Conservation (phyloP, 306 rosid species). For the Acacia crassicarpa region DNA sequence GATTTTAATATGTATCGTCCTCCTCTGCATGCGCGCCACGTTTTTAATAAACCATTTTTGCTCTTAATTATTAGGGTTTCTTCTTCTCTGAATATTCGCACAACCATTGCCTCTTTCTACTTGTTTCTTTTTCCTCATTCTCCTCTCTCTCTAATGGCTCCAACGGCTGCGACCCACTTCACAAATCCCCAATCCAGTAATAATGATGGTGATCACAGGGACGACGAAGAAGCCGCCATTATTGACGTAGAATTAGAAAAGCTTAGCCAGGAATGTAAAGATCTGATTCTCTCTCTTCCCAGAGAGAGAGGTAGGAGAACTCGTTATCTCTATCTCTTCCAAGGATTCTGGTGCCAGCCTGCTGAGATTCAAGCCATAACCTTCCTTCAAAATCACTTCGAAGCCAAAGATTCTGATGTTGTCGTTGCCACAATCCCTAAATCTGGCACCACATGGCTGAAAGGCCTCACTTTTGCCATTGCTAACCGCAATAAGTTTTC, state of each 20-base stretch:
- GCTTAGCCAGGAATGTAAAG: constrained; percentile 30
- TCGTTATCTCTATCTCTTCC: constrained; percentile 33
- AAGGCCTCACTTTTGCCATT: constrained; percentile 50
- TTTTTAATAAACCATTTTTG: background rate
- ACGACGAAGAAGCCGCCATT: background rate
- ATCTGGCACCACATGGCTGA: constrained; percentile 73
- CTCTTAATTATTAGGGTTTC: background rate
- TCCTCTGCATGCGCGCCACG: background rate
- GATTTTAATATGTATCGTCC: background rate
- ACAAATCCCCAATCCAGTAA: constrained; percentile 2
- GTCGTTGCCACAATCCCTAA: constrained; percentile 49
- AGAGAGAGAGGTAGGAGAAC: constrained; percentile 46
- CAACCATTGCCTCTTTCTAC: background rate
- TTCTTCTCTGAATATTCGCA: background rate
- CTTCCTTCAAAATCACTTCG: constrained; percentile 44
- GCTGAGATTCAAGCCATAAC: constrained; percentile 34
- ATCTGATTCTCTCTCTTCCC: constrained; percentile 45
- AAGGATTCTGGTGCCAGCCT: constrained; percentile 56
- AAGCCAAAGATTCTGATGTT: constrained; percentile 46
- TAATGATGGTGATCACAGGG: too few species aligned
- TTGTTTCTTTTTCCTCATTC: background rate
- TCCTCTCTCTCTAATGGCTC: background rate
- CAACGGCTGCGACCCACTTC: background rate
- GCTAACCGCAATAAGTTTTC: constrained; percentile 30
- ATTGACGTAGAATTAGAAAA: background rate